Conservation (phyloP, 202 grass and related monocot genomes). For the Schoenoplectus tabernaemontani region DNA sequence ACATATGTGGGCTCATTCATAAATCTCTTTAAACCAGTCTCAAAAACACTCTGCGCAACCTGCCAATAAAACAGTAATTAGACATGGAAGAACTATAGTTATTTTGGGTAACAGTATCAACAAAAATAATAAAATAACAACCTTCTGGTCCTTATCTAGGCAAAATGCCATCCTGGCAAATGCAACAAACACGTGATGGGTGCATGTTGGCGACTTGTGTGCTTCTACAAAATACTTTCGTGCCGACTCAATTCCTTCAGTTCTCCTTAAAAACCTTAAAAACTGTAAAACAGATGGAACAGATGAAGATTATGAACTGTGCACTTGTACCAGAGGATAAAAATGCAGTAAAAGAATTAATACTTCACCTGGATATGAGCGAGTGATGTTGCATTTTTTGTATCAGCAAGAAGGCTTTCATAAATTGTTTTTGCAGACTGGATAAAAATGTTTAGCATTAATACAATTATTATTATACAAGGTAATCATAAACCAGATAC, state of each 20-base stretch:
- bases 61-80: constrained; percentile 28
- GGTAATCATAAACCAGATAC: neutral
- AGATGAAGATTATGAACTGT: neutral
- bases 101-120: neutral
- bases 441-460: constrained; percentile 15
- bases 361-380: constrained; percentile 67
- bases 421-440: constrained; percentile 89
- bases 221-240: constrained; percentile 89
- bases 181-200: constrained; percentile 89
- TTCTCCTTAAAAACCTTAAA: constrained; percentile 92
- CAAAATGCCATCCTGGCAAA: constrained; percentile 94
- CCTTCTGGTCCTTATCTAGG: constrained; percentile 95
- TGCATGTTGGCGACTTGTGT: constrained; percentile 73
- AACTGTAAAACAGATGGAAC: constrained; percentile 35
- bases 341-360: constrained; percentile 10
- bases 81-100: neutral
- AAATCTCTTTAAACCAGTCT: constrained; percentile 91
- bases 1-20: constrained; percentile 88
- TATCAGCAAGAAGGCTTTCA: constrained; percentile 65
- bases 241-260: constrained; percentile 85
- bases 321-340: neutral
- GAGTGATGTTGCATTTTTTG: constrained; percentile 44
- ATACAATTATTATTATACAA: neutral
- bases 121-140: constrained; percentile 25
- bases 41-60: constrained; percentile 95